phyloP scores from a whole-genome alignment of 2,329 filamentous ascomycete species.

The Exophiala calicioides region DNA sequence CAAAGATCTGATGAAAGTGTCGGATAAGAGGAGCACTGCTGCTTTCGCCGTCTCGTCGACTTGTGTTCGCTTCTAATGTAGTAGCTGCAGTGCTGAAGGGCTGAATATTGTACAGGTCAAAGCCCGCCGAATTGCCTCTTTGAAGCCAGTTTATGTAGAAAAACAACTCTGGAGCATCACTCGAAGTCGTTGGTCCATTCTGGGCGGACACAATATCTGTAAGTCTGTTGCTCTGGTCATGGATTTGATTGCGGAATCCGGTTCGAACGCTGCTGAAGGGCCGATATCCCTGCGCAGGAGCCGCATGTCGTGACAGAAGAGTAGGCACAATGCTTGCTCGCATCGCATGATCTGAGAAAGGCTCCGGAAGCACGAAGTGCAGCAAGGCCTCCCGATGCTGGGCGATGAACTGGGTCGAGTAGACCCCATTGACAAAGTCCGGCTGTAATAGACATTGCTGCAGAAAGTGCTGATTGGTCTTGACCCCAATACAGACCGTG shows the following conservation, averaged over 20 bases:
- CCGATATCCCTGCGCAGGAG: constrained; percentile 17
- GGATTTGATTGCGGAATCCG: constrained; percentile 38
- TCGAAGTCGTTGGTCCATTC: background rate
- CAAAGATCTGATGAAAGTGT: constrained; percentile 2
- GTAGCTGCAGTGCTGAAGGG: background rate
- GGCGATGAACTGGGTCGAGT: constrained; percentile 38
- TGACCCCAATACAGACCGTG: constrained; percentile 69
- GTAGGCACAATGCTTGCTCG: constrained; percentile 1
- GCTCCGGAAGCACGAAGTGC: constrained; percentile 18
- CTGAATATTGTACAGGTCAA: background rate
- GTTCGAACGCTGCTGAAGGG: constrained; percentile 30
- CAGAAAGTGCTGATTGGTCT: constrained; percentile 37
- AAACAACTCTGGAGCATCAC: background rate
- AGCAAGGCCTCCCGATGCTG: constrained; percentile 33
- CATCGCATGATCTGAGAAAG: constrained; percentile 5
- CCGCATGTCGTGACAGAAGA: background rate
- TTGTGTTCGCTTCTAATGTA: background rate
- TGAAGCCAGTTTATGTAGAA: constrained; percentile 2
- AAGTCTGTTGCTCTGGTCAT: constrained; percentile 35
- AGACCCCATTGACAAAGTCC: constrained; percentile 49
- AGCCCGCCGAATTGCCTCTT: background rate
- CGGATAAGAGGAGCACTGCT: background rate
- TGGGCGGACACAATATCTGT: constrained; percentile 1
- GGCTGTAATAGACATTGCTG: constrained; percentile 32
- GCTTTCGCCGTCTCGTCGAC: background rate